phyloP scores from a whole-genome alignment of 306 rosid species.

The Parietaria judaica region DNA sequence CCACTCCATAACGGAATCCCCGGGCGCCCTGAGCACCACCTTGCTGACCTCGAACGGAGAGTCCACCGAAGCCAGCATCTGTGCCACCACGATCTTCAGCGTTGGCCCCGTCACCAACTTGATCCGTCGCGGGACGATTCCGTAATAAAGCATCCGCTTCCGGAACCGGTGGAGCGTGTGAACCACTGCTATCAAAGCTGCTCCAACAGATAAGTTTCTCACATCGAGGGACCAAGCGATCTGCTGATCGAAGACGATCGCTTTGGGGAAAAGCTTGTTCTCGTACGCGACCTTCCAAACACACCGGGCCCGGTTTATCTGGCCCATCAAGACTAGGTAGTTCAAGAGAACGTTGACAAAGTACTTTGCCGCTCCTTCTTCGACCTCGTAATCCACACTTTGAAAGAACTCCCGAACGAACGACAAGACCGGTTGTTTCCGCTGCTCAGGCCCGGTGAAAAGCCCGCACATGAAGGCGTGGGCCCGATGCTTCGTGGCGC shows the following conservation, averaged over 20 bases:
- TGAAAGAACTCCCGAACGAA: slow-evolving; percentile 88
- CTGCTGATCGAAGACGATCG: slow-evolving; percentile 89
- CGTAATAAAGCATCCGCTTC: slow-evolving; percentile 90
- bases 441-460: slow-evolving; percentile 75
- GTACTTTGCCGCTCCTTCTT: slow-evolving; percentile 88
- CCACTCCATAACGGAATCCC: slow-evolving; percentile 95
- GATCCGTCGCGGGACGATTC: slow-evolving; percentile 74
- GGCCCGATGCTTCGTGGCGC: slow-evolving; percentile 72
- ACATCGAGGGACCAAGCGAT: slow-evolving; percentile 98
- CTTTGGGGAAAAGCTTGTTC: slow-evolving; percentile 96
- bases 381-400: slow-evolving; percentile 80
- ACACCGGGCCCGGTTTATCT: slow-evolving; percentile 85
- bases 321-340: slow-evolving; percentile 94
- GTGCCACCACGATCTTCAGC: slow-evolving; percentile 77
- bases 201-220: slow-evolving; percentile 90
- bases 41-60: slow-evolving; percentile 97
- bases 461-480: slow-evolving; percentile 89
- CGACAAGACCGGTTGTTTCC: slow-evolving; percentile 74
- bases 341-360: slow-evolving; percentile 89
- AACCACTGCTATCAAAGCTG: slow-evolving; percentile 75
- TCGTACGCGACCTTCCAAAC: slow-evolving; percentile 94
- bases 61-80: slow-evolving; percentile 76
- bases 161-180: slow-evolving; percentile 96
- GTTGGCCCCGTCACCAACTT: slow-evolving; percentile 91
- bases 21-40: slow-evolving; percentile 89